Percentiles rank a stretch among this genome's conserved stretches.
Evolutionary conservation across 164 flowering plant species (phyloP).

Genomic region (Annona squamosa): DNA sequence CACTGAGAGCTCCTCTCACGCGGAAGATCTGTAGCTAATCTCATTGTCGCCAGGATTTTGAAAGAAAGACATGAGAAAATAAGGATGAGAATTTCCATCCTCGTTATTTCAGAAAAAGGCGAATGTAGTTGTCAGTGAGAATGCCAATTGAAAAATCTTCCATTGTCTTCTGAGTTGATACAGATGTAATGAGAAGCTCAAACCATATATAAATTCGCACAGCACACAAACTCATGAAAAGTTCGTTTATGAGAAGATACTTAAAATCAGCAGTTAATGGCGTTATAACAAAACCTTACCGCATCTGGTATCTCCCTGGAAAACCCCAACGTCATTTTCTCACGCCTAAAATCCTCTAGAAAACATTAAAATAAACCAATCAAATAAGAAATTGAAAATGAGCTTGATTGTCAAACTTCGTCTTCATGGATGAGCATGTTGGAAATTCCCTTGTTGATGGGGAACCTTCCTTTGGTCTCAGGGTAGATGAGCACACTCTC

Average conservation of each 20-base stretch:
- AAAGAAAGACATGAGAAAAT: too few species aligned
- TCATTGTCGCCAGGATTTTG: too few species aligned
- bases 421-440: slow-evolving; percentile 97
- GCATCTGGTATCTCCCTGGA: neutral
- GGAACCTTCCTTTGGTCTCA: slow-evolving; percentile 67
- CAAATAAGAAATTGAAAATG: neutral
- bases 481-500: slow-evolving; percentile 85
- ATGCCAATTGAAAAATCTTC: too few species aligned
- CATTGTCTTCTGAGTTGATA: neutral
- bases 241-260: neutral
- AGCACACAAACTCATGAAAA: neutral
- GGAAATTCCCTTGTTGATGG: slow-evolving; percentile 80
- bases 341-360: neutral
- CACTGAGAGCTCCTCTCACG: too few species aligned
- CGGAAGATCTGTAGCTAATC: too few species aligned
- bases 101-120: too few species aligned
- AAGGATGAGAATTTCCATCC: too few species aligned
- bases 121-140: too few species aligned
- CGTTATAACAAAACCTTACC: neutral
- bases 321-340: neutral
- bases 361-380: neutral
- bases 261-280: neutral
- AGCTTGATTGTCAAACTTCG: slow-evolving; percentile 39
- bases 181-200: neutral
- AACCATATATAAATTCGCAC: too few species aligned